Evolutionary conservation across 169 alveolate species (phyloP), one percentile per base, ranked within the genome.

Genomic region (Plasmodium sp.): DNA sequence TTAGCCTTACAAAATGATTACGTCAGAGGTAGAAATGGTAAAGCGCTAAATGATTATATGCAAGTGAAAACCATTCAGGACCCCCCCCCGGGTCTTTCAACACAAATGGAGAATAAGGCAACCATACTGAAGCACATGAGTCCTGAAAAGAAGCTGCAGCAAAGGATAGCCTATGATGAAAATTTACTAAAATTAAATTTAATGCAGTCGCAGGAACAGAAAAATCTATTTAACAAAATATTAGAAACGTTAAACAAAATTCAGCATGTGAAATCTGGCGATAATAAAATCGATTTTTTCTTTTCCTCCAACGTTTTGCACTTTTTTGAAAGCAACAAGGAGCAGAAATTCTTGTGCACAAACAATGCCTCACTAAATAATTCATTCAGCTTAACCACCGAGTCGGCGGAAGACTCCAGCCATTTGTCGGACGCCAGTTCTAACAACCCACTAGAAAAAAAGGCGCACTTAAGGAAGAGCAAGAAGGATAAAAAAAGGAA

Each of bases 201-300:
- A 51, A 81, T 81, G 58, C 86, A 92, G 51, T 72, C 85, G 18
- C 92, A 92, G 77, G 95, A 92, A 71, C 95, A 92, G 56, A 92
- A 81, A 92, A 48, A 51, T 67, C 58, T 92, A 81, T 92, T 81
- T 92, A 92, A 92, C 33, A 92, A 92, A 92, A 77, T 92, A 56
- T 34, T 92, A 92, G 92, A 92, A 45, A 73, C 84, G 16, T 72
- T 92, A 71, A 79, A 67, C 33, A 92, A 72, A 54, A 51, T 81
- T 27, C 92, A 92, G 83, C 72, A 81, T 67, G 81, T n/a, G 51
- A 81, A 92, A 54, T 51, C 3, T 9, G 74, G n/a, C 48, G 73
- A 85, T 41, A 56, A 80, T 58, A 74, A 77, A 45, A 27, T 31
- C 14, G 81, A 58, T 80, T 92, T 92, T 79, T 90, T 90, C 58